Conservation (phyloP, 768 basidiomycete genomes). For the Xanthoconium purpureum region DNA sequence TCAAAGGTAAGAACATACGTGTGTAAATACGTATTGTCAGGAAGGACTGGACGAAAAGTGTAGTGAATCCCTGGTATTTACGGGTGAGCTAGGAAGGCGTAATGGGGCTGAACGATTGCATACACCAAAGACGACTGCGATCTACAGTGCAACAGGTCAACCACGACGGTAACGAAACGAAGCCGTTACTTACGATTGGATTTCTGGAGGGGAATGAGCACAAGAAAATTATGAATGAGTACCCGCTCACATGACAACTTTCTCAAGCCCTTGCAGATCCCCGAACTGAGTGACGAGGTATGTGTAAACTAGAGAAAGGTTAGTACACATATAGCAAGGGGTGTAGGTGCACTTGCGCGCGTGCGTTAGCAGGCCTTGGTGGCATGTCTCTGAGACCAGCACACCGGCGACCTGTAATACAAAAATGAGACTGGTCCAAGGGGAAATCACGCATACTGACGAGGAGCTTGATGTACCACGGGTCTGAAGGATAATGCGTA, state of each 20-base stretch:
- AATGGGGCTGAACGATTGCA: not conserved
- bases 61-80: constrained; percentile 36
- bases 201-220: constrained; percentile 18
- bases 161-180: not conserved
- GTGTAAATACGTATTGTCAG: constrained; percentile 48
- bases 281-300: constrained; percentile 43
- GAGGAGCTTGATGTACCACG: constrained; percentile 45
- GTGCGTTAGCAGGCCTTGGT: constrained; percentile 54
- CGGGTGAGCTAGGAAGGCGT: not conserved
- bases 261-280: constrained; percentile 19
- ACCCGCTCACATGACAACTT: constrained; percentile 41
- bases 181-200: constrained; percentile 13
- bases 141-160: constrained; percentile 28
- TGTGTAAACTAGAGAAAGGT: constrained; percentile 39
- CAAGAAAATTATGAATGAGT: not conserved
- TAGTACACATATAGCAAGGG: not conserved
- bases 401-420: constrained; percentile 44
- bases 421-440: not conserved
- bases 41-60: constrained; percentile 54
- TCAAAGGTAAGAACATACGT: constrained; percentile 23
- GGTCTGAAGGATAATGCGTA: constrained; percentile 45
- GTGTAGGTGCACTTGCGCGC: constrained; percentile 32
- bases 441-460: constrained; percentile 30
- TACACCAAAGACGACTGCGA: constrained; percentile 41
- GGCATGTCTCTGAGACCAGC: constrained; percentile 49